Base-by-base conservation (phyloP, 2,329 filamentous ascomycete species). In the Fusarium sp. region DNA sequence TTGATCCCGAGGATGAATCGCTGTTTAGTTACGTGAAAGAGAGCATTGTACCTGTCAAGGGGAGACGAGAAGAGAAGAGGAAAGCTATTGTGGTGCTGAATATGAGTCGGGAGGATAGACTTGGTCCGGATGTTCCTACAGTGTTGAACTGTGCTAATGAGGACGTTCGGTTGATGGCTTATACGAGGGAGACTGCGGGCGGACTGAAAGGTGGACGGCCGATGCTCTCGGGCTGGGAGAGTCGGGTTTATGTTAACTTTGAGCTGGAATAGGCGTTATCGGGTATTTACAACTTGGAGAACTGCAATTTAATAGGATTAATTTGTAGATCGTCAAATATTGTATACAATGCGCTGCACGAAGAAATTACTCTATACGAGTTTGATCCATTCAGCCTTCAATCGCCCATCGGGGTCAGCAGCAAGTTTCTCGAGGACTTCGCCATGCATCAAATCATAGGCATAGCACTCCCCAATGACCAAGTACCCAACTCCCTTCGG, bases 11-110 rank as follows among this genome's bases (percentile, higher is more conserved):
- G 0, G 83, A 89, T 8, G 86, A 89, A 36, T 80, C 86, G 31
- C 80, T 89, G 0, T 92, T 92, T 74, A 84, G 87, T 0, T 90
- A 92, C 53, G 79, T 87, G 5, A 88, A 85, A 53, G 78, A 82
- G 56, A 80, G 78, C 7, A 42, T 59, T 6, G 42, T 51, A 2
- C 65, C 68, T 5, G 30, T 74, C 15, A 68, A 65, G 15, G 78
- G 68, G 0, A 31, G 53, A 11, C 13, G 24, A 1, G 75, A 77
- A 22, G 70, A 72, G 7, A 75, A 63, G 22, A 77, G 79, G 24
- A 81, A 70, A 39, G 81, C 83, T 0, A 51, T 87, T 18, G 82
- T 87, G 0, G 77, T 84, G 7, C 68, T 87, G 26, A 88, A 87
- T 57, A 88, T 88, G 74, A 85, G 84, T 1, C 80, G 77, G 4